Evolutionary conservation across 371 early-diverging fungal species (phyloP).

Genomic region (Racocetra persica): DNA sequence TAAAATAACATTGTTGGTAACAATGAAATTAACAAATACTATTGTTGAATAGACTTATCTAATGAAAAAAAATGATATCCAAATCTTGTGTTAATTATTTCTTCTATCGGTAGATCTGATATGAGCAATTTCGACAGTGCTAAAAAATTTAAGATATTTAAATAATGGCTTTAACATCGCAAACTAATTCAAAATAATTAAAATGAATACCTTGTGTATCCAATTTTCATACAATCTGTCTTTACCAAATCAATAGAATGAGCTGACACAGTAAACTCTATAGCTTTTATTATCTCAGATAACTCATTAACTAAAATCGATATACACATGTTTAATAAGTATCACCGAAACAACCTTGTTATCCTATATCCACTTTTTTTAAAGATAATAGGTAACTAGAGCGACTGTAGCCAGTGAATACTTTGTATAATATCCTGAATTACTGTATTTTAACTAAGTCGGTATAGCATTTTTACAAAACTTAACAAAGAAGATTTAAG

Average conservation of each 20-base stretch:
- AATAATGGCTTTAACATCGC: background rate
- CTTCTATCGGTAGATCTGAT: slow-evolving; percentile 18
- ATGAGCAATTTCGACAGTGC: slow-evolving; percentile 42
- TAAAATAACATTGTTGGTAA: background rate
- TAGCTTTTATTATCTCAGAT: slow-evolving; percentile 30
- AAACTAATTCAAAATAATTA: background rate
- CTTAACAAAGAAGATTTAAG: too few species aligned
- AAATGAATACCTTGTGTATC: slow-evolving; percentile 37
- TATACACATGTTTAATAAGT: too few species aligned
- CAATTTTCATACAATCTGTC: slow-evolving; percentile 30
- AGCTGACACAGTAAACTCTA: slow-evolving; percentile 36
- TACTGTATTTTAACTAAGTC: too few species aligned
- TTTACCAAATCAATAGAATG: slow-evolving; percentile 42
- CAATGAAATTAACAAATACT: background rate
- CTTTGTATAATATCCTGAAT: too few species aligned
- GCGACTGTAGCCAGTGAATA: too few species aligned
- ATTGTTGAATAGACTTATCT: slow-evolving; percentile 12
- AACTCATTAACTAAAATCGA: slow-evolving; percentile 4
- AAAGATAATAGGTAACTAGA: too few species aligned
- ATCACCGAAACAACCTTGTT: background rate
- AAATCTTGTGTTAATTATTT: slow-evolving; percentile 34
- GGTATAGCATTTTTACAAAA: too few species aligned
- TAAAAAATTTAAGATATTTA: background rate
- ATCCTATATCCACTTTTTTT: too few species aligned
- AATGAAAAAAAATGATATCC: slow-evolving; percentile 31